A percentile compares a stretch with the other conserved stretches of the same genome.
Evolutionary conservation across 2,329 filamentous ascomycete genomes (phyloP).

Genomic region (Zasmidium citrigriseum): DNA sequence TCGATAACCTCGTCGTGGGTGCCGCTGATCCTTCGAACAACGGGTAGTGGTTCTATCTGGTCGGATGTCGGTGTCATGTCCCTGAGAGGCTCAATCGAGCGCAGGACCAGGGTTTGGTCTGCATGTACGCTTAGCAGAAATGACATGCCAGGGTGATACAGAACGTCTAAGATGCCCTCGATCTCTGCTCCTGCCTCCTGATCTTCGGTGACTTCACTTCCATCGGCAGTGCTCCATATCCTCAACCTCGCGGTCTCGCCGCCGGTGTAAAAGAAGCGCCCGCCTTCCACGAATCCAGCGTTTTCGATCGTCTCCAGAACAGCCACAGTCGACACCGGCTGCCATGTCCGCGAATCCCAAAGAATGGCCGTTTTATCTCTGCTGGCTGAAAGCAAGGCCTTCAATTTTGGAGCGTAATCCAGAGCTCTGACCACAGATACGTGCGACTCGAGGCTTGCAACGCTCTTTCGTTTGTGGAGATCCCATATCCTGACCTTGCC

Average conservation of each 20-base stretch:
- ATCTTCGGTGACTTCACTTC: slow-evolving; percentile 75
- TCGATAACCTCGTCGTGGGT: slow-evolving; percentile 99
- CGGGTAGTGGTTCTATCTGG: slow-evolving; percentile 48
- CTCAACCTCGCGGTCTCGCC: slow-evolving; percentile 81
- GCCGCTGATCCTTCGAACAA: slow-evolving; percentile 81
- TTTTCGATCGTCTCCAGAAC: slow-evolving; percentile 84
- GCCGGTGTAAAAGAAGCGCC: slow-evolving; percentile 75
- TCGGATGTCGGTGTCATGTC: slow-evolving; percentile 2
- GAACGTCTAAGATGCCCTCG: slow-evolving; percentile 69
- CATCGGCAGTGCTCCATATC: slow-evolving; percentile 77
- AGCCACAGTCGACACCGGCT: slow-evolving; percentile 75
- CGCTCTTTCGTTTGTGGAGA: slow-evolving; percentile 75
- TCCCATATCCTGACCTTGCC: slow-evolving; percentile 92
- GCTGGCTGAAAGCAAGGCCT: slow-evolving; percentile 78
- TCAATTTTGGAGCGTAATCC: slow-evolving; percentile 74
- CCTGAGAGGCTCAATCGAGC: slow-evolving; percentile 56
- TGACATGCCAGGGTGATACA: slow-evolving; percentile 65
- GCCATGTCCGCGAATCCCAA: slow-evolving; percentile 89
- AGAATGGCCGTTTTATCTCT: slow-evolving; percentile 92
- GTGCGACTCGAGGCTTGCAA: slow-evolving; percentile 83
- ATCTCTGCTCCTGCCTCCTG: slow-evolving; percentile 63
- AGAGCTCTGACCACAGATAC: slow-evolving; percentile 90
- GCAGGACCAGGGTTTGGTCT: slow-evolving; percentile 83
- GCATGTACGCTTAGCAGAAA: slow-evolving; percentile 81
- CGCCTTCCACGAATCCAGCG: slow-evolving; percentile 74